Base-by-base conservation (phyloP, 176 grass and related monocot species). In the Carex kokanica region DNA sequence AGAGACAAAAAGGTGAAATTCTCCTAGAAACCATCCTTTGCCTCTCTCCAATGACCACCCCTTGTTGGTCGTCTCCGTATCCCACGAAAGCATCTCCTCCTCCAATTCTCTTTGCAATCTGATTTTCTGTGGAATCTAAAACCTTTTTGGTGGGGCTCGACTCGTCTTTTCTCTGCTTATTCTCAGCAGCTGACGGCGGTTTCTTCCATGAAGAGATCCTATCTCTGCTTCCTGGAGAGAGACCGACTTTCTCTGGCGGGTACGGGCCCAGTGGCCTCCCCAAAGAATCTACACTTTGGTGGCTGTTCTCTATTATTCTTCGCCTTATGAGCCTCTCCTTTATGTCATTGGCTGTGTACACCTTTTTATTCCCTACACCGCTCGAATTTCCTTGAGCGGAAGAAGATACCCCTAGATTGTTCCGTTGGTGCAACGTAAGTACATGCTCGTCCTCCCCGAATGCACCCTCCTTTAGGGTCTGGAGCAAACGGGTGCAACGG, bases 131-230 rank as follows among this genome's bases (percentile, higher is more conserved):
- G 31, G 63, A 32, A 59, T 85, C 92, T 7, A 85, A 60, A 5
- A 80, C 84, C 72, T 80, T 92, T 83, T 93, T 94, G n/a, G 51
- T 71, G 0, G 85, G 81, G 43, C 80, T 74, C 38, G 80, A 64
- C 58, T 86, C 86, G 18, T 86, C 63, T 49, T 71, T 88, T n/a
- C 38, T 85, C 75, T 64, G 87, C 77, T 72, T 91, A 83, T 93
- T 98, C 92, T 93, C 90, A 32, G 93, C 82, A 14, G 92, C 88
- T n/a, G 92, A 94, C 0, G 89, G 91, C 16, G 93, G 86, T 88
- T 98, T 98, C 85, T 98, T 98, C 96, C 93, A 98, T 0, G 92
- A 93, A 13, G 93, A 82, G 6, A 98, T 98, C 89, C 84, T 92
- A 81, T 84, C 81, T 23, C 87, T 90, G 29, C 69, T 86, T 7